Evolutionary conservation across 2,329 filamentous ascomycete species (phyloP).

Genomic region (Grosmannia penicillata): DNA sequence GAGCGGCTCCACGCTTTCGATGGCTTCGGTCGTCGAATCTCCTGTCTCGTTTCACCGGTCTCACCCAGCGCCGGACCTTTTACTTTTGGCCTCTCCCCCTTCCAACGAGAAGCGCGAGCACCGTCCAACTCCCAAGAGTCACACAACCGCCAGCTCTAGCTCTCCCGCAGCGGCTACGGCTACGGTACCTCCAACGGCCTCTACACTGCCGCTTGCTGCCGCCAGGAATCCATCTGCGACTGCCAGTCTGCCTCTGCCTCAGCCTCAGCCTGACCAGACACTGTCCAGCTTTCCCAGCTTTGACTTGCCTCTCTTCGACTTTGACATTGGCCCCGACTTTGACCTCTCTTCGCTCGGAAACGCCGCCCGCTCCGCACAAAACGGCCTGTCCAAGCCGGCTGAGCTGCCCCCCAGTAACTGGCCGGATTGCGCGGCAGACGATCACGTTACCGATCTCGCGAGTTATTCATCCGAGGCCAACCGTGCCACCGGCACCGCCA

Average conservation of each 20-base stretch:
- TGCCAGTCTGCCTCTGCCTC: no score
- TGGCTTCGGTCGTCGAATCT: conserved; percentile 25
- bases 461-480: no score
- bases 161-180: conserved; percentile 4
- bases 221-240: not conserved
- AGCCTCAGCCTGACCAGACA: no score
- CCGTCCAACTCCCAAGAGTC: conserved; percentile 5
- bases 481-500: no score
- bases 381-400: not conserved
- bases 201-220: not conserved
- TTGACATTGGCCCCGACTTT: conserved; percentile 27
- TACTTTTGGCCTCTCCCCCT: conserved; percentile 11
- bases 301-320: conserved; percentile 36
- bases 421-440: no score
- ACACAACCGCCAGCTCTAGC: conserved; percentile 2
- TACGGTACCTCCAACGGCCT: conserved; percentile 1
- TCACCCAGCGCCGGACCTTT: conserved; percentile 19
- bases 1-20: conserved; percentile 24
- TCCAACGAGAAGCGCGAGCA: conserved; percentile 7
- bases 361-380: not conserved
- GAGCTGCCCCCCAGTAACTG: no score
- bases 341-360: conserved; percentile 14
- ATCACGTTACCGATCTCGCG: no score
- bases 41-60: conserved; percentile 18
- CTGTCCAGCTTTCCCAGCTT: no score